Base-by-base conservation (phyloP, 495 filamentous ascomycete species). In the Friedmanniomyces endolithicus region DNA sequence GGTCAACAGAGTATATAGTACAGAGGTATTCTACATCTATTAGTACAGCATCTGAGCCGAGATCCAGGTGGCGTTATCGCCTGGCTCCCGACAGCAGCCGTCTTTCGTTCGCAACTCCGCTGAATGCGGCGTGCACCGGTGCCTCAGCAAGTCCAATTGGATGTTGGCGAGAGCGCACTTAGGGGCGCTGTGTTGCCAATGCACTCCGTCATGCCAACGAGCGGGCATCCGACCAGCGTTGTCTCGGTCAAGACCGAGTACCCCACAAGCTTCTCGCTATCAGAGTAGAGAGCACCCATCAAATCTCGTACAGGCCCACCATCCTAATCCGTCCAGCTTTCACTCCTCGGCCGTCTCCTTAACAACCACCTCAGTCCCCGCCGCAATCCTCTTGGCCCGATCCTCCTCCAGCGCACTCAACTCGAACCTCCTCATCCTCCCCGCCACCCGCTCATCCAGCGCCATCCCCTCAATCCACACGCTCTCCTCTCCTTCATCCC, bases 401-500 rank as follows among this genome's bases (percentile, higher is more conserved):
- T 74, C 78, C 66, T 90, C 86, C 14, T 86, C 80, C 55, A 86
- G 83, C 43, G 19, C 43, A 17, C 60, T 67, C 12, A 87, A 58
- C 64, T 81, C 76, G 65, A 90, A 92, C 53, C 74, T 80, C 53
- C 82, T 79, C 94, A 98, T 95, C 35, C 89, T 80, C 58, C 70
- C 74, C 14, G 78, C 78, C 55, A 98, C 84, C 22, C 92, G 79
- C 11, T 74, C 70, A 65, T 98, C 92, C 4, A 95, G 65, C 1
- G 87, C 82, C 14, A 97, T 70, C 17, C 82, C 78, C 52, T 86
- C 83, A 3, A 86, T 68, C 86, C 85, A 95, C 22, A 86, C 82
- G 60, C 79, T 66, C 54, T 71, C 70, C 52, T 78, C 77, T 34
- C 75, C 72, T 16, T 77, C 78, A 66, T 85, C 84, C 70, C 82